Evolutionary conservation across 768 basidiomycete species (phyloP).

Genomic region (Lactarius pseudohatsudake): DNA sequence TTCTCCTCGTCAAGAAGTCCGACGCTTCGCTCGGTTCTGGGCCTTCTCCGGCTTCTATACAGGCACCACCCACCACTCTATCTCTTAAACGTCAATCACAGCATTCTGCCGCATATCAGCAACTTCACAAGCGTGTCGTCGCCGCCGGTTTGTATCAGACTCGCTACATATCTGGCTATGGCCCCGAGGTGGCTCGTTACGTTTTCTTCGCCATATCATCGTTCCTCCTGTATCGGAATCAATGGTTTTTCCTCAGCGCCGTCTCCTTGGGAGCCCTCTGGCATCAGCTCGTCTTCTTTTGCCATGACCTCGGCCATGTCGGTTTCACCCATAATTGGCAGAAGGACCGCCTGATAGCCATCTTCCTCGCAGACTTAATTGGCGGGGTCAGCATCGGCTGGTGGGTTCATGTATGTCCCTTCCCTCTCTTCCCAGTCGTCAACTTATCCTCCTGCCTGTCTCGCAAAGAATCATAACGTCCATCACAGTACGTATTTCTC

Average conservation of each 20-base stretch:
- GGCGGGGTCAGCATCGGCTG: constrained; percentile 95
- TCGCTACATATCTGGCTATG: constrained; percentile 83
- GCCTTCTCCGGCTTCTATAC: constrained; percentile 47
- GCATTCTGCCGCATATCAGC: constrained; percentile 77
- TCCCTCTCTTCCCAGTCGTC: constrained; percentile 9
- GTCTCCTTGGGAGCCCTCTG: constrained; percentile 83
- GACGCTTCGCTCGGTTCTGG: constrained; percentile 34
- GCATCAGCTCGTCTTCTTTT: constrained; percentile 93
- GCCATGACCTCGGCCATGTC: constrained; percentile 94
- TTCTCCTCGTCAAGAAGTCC: constrained; percentile 60
- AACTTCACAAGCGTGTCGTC: constrained; percentile 69
- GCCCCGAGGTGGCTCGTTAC: constrained; percentile 85
- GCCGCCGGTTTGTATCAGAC: constrained; percentile 85
- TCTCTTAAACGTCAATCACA: constrained; percentile 57
- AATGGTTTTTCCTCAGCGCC: constrained; percentile 74
- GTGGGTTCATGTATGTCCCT: constrained; percentile 93
- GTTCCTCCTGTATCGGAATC: constrained; percentile 56
- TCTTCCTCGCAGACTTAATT: constrained; percentile 77
- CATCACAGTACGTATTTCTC: constrained; percentile 76
- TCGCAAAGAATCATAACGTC: constrained; percentile 81
- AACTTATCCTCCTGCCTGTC: constrained; percentile 16
- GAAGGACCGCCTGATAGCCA: constrained; percentile 76
- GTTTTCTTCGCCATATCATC: constrained; percentile 57
- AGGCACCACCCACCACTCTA: constrained; percentile 53
- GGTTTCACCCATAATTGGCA: constrained; percentile 89